These are phyloP conservation scores for Phytophthora pistaciae DNA, from an alignment of 352 stramenopile species.

Conservation along the genomic window DNA sequence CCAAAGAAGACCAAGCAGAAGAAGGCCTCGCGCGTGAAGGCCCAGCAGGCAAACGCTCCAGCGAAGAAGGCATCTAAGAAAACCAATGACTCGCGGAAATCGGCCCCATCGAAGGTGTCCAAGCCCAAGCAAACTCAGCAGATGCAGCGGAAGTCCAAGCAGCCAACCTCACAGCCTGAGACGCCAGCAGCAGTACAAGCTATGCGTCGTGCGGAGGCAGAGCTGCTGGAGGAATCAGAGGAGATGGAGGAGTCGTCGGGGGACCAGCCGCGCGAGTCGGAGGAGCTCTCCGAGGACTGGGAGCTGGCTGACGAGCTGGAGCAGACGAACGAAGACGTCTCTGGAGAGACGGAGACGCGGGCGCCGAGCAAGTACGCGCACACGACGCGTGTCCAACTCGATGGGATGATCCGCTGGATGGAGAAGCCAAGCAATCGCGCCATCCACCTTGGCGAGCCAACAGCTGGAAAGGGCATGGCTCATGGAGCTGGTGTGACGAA, in stretches of 20 bases:
- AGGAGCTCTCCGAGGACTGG: not conserved
- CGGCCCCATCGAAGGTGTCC: not conserved
- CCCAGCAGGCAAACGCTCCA: constrained; percentile 1
- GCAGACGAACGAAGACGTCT: not conserved
- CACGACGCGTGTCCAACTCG: not conserved
- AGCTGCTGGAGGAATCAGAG: not conserved
- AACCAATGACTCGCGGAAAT: not conserved
- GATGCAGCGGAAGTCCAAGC: not conserved
- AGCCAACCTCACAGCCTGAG: not conserved
- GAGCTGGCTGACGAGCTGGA: not conserved
- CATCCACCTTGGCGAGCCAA: not conserved
- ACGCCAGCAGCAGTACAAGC: not conserved
- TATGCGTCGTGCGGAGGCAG: not conserved
- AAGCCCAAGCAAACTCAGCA: not conserved
- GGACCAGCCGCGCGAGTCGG: not conserved
- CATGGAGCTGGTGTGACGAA: not conserved
- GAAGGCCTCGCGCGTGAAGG: constrained; percentile 6
- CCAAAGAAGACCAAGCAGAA: constrained; percentile 11
- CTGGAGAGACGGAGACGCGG: not conserved
- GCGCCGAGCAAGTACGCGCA: not conserved
- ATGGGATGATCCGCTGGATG: not conserved
- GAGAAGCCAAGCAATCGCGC: not conserved
- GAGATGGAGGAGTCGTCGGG: no score
- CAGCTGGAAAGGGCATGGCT: not conserved
- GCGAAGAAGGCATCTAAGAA: constrained; percentile 2